These are phyloP conservation scores for Isoetes taiwanensis DNA, from an alignment of 75 land plant genomes.

Conservation along the genomic window DNA sequence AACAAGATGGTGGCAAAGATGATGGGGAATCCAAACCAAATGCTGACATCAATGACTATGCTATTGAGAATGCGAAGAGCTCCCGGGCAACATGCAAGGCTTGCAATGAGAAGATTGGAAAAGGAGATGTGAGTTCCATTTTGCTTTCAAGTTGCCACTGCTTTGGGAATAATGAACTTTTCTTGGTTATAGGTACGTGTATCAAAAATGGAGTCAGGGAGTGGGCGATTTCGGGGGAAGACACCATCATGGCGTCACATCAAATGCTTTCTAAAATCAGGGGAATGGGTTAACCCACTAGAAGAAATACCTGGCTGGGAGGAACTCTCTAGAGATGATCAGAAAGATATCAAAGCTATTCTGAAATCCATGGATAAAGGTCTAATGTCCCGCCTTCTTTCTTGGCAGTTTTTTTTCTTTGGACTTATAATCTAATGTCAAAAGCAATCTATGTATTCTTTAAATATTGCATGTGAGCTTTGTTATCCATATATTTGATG, in stretches of 20 bases:
- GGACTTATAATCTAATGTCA: background rate
- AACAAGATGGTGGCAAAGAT: background rate
- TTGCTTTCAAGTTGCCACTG: background rate
- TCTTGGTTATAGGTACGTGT: conserved; percentile 47
- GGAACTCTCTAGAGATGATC: conserved; percentile 41
- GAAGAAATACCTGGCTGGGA: conserved; percentile 78
- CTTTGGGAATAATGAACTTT: background rate
- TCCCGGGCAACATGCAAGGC: conserved; percentile 73
- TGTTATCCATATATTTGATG: no score
- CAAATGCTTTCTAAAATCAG: conserved; percentile 53
- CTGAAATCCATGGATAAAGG: conserved; percentile 18
- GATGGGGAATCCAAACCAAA: background rate
- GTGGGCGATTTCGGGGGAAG: conserved; percentile 29
- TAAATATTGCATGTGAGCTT: no score
- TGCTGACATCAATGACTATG: conserved; percentile 29
- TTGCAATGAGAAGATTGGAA: conserved; percentile 64
- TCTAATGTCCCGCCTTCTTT: background rate
- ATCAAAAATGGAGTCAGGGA: conserved; percentile 42
- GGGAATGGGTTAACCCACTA: conserved; percentile 33
- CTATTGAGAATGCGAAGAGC: conserved; percentile 71
- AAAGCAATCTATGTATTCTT: no score
- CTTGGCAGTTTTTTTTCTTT: background rate
- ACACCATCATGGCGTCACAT: conserved; percentile 77
- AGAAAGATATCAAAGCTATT: conserved; percentile 23
- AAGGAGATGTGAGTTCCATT: conserved; percentile 55